Conservation (phyloP, 371 early-diverging fungal genomes). For the Encephalitozoon intestinalis region DNA sequence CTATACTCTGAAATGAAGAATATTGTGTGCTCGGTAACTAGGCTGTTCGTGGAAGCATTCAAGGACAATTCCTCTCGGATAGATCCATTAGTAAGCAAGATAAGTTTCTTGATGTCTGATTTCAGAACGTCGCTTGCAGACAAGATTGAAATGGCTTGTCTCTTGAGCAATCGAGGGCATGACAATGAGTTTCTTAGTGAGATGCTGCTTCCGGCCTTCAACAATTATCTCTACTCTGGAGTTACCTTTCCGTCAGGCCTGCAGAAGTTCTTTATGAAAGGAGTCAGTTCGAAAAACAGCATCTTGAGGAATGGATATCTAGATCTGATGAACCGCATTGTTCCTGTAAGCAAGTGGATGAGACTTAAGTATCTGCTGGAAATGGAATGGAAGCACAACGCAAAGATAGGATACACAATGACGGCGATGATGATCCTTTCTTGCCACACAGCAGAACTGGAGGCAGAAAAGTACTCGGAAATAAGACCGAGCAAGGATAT, state of each 20-base stretch:
- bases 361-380: neutral
- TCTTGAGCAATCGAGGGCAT: neutral
- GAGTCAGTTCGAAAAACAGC: neutral
- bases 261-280: neutral
- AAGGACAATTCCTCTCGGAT: neutral
- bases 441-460: neutral
- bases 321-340: neutral
- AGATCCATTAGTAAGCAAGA: neutral
- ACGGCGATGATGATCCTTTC: neutral
- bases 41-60: neutral
- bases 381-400: neutral
- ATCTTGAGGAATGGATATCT: neutral
- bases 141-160: neutral
- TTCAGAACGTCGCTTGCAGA: neutral
- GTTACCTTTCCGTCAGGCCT: neutral
- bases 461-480: neutral
- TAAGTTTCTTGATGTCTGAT: neutral
- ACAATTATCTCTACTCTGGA: neutral
- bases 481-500: neutral
- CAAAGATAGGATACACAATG: neutral
- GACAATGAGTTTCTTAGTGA: neutral
- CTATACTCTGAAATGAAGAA: neutral
- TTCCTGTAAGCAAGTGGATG: neutral
- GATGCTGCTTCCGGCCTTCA: neutral
- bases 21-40: neutral